Base-by-base conservation (phyloP, 2,329 filamentous ascomycete genomes). In the Anthostomella pinea region DNA sequence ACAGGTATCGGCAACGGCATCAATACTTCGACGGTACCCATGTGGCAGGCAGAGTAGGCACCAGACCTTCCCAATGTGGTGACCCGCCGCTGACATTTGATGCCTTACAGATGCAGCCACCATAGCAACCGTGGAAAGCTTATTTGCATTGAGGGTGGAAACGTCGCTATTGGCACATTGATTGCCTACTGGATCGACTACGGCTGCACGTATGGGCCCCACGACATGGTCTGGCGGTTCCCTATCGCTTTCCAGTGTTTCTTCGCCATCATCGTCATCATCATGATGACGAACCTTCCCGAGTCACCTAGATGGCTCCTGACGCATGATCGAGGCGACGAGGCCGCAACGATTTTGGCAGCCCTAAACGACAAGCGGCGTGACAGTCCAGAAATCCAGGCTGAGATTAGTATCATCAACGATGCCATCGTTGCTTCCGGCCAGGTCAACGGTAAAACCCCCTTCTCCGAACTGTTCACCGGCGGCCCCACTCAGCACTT, bases 401-500 rank as follows among this genome's bases (percentile, higher is more conserved):
- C 71, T 11, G 66, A 71, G 51, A 67, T 71, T 46, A 69, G 69
- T 47, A 71, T 64, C 28, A 54, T 62, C 38, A 41, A 45, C 10
- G 57, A 59, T 15, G 59, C 59, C 6, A 58, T 62, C 34, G 47
- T 49, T 3, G 52, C 53, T 7, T 53, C 58, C 5, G 59, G 59
- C 8, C 56, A 60, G 34, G 40, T 42, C 2, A 55, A 56, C 10
- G 56, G 58, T 25, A 48, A 52, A 21, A 59, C 57, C 3, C 46
- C 49, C 8, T 50, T 60, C 14, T 45, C 38, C 38, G 70, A 74
- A 2, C 67, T 82, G 3, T 70, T 81, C 51, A 80, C 77, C 2
- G 67, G 69, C 30, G 79, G 79, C 39, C 78, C 76, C 54, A 80
- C 75, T 0, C 79, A 83, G 58, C 76, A 83, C 49, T 73, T 81